Percentiles rank a stretch among this genome's conserved stretches.
These are phyloP conservation scores for Beauveria brongniartii DNA, from an alignment of 2,329 filamentous ascomycete genomes.

Conservation along the genomic window DNA sequence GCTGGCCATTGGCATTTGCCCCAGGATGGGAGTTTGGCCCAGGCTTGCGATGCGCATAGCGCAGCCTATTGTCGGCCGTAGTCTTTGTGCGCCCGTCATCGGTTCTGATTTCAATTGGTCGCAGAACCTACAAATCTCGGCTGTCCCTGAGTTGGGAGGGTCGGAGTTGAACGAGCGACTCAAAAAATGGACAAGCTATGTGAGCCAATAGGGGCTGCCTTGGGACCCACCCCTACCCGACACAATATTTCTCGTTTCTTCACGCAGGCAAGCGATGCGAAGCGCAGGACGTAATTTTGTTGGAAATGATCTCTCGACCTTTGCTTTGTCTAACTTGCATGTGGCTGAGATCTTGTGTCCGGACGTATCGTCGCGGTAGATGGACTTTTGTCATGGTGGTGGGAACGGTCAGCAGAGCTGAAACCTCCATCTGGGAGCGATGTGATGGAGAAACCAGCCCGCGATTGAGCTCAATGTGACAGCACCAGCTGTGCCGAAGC, in stretches of 20 bases:
- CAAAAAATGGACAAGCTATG: constrained; percentile 4
- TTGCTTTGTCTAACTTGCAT: too few relatives aligned
- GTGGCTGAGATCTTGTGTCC: too few relatives aligned
- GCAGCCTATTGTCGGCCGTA: constrained; percentile 4
- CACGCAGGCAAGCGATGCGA: too few relatives aligned
- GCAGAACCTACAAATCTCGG: background rate
- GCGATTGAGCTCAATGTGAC: too few relatives aligned
- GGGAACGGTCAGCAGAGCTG: too few relatives aligned
- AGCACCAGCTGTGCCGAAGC: too few relatives aligned
- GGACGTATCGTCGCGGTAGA: too few relatives aligned
- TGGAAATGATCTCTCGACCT: too few relatives aligned
- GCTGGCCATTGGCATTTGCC: background rate
- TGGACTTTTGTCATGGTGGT: too few relatives aligned
- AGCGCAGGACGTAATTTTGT: too few relatives aligned
- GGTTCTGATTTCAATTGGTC: background rate
- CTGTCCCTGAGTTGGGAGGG: constrained; percentile 3
- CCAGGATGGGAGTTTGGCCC: background rate
- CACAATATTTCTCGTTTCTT: background rate
- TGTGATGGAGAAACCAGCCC: too few relatives aligned
- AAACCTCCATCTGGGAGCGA: too few relatives aligned
- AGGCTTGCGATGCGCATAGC: constrained; percentile 2
- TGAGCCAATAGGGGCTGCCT: constrained; percentile 6
- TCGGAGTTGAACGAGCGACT: background rate
- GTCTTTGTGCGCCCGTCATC: constrained; percentile 7
- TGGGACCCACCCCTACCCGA: constrained; percentile 3